Conservation (phyloP, 1,139 yeast genomes). For the Kodamaea sp. region DNA sequence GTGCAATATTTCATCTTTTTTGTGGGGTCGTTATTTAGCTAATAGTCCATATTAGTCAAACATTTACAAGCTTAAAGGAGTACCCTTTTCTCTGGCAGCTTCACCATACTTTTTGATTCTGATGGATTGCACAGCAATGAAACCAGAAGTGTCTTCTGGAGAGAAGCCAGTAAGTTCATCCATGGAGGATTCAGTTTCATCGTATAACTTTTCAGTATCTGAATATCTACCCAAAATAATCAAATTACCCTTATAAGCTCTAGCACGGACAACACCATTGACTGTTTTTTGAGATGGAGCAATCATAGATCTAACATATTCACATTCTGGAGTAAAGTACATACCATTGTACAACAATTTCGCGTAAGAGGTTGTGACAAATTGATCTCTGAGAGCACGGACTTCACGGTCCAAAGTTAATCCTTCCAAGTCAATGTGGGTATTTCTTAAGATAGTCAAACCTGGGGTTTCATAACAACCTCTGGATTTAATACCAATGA, state of each 20-base stretch:
- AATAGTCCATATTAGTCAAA: background rate
- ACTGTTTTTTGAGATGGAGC: constrained; percentile 92
- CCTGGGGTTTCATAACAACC: constrained; percentile 99
- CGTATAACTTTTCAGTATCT: constrained; percentile 91
- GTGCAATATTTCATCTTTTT: too few species aligned
- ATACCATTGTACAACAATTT: constrained; percentile 92
- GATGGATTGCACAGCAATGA: constrained; percentile 96
- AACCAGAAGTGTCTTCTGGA: constrained; percentile 95
- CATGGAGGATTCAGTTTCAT: constrained; percentile 98
- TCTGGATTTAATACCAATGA: constrained; percentile 97
- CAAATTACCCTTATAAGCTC: constrained; percentile 88
- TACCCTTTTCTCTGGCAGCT: constrained; percentile 78
- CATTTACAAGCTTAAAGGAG: constrained; percentile 41
- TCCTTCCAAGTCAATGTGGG: constrained; percentile 96
- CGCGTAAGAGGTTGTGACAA: constrained; percentile 90
- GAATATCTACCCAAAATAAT: constrained; percentile 90
- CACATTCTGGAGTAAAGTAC: constrained; percentile 98
- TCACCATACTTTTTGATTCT: constrained; percentile 98
- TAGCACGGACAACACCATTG: constrained; percentile 92
- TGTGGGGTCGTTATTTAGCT: background rate
- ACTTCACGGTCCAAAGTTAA: constrained; percentile 96
- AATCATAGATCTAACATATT: constrained; percentile 89
- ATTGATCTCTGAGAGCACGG: constrained; percentile 92
- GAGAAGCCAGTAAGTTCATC: constrained; percentile 97
- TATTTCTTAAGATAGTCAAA: constrained; percentile 84